phyloP scores from a whole-genome alignment of 2,329 filamentous ascomycete species.

The Dactylellina sp. region DNA sequence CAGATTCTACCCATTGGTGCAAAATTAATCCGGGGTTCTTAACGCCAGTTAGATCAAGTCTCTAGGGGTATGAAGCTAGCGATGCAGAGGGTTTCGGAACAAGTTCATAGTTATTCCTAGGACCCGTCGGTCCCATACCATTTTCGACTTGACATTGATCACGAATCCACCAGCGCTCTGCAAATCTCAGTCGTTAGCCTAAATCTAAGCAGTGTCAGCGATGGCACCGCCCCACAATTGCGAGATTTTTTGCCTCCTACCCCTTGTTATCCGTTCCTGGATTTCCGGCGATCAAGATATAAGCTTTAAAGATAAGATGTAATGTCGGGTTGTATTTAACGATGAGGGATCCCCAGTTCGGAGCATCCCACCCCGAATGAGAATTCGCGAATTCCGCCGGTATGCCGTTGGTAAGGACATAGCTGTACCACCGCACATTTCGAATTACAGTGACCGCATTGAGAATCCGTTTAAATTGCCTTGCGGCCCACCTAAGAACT shows the following conservation, averaged over 20 bases:
- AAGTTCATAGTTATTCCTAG: slow-evolving; percentile 7
- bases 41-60: not conserved
- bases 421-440: no score
- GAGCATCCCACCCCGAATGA: no score
- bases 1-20: not conserved
- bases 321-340: not conserved
- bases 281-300: slow-evolving; percentile 5
- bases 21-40: slow-evolving; percentile 3
- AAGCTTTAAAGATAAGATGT: slow-evolving; percentile 16
- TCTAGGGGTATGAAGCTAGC: no score
- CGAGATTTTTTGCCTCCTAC: slow-evolving; percentile 2
- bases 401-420: no score
- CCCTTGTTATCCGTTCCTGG: slow-evolving; percentile 42
- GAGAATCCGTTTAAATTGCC: no score
- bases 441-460: no score
- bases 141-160: not conserved
- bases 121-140: slow-evolving; percentile 7
- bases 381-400: no score
- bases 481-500: no score
- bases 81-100: slow-evolving; percentile 7
- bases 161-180: no score
- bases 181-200: not conserved
- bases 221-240: slow-evolving; percentile 29
- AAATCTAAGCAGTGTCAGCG: not conserved
- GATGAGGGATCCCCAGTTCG: no score